Percentiles rank a stretch among this genome's conserved stretches.
Evolutionary conservation across 1,284 basidiomycete genomes (phyloP).

Genomic region (Cryptococcus jaspeensis): DNA sequence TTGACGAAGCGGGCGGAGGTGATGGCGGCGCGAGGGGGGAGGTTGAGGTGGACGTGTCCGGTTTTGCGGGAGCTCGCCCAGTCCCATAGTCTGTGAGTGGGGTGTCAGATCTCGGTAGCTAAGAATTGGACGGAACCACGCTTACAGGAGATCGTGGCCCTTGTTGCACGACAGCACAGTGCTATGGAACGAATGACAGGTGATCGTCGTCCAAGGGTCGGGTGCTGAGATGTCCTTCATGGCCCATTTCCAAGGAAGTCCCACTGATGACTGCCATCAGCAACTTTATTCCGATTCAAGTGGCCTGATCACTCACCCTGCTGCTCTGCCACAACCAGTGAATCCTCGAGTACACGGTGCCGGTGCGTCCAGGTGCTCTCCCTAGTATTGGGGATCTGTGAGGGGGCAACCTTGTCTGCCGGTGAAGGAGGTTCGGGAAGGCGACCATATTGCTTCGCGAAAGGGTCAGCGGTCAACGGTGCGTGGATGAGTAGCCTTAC

Average conservation of each 20-base stretch:
- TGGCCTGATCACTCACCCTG: slow-evolving; percentile 24
- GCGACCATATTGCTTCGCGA: neutral
- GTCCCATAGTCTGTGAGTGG: slow-evolving; percentile 29
- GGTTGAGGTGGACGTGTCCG: slow-evolving; percentile 22
- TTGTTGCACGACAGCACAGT: slow-evolving; percentile 32
- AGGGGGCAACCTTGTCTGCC: neutral
- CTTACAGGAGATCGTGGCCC: slow-evolving; percentile 26
- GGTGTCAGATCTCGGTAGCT: neutral
- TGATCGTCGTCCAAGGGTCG: slow-evolving; percentile 32
- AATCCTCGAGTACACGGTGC: slow-evolving; percentile 35
- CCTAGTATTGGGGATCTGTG: neutral
- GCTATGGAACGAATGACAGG: slow-evolving; percentile 33
- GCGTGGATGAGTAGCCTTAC: neutral
- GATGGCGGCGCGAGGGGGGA: slow-evolving; percentile 16
- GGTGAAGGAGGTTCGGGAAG: neutral
- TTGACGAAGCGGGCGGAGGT: slow-evolving; percentile 36
- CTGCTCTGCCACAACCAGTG: slow-evolving; percentile 36
- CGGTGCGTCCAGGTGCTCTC: slow-evolving; percentile 25
- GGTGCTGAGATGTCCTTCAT: slow-evolving; percentile 34
- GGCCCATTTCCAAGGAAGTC: slow-evolving; percentile 38
- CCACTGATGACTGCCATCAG: slow-evolving; percentile 18
- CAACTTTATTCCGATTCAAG: neutral
- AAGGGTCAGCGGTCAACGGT: neutral
- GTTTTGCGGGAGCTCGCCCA: slow-evolving; percentile 31
- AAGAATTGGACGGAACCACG: neutral